Conservation (phyloP, 805 yeast genomes). For the Zygotorulaspora florentina region DNA sequence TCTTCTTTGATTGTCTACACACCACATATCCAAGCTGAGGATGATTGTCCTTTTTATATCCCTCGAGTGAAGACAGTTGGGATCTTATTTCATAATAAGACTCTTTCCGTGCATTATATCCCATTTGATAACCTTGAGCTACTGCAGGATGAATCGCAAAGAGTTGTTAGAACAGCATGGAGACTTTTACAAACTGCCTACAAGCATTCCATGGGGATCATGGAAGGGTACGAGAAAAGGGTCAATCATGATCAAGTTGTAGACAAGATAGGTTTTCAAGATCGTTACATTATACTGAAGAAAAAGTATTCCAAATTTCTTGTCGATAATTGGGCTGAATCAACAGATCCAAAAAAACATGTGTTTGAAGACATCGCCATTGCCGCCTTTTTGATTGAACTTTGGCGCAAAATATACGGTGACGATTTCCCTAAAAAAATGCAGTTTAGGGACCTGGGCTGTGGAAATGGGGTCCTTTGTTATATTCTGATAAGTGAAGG, state of each 20-base stretch:
- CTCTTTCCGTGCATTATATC: constrained; percentile 68
- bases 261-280: constrained; percentile 76
- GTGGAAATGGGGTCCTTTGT: constrained; percentile 89
- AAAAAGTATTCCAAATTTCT: constrained; percentile 72
- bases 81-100: constrained; percentile 45
- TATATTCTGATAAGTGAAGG: constrained; percentile 76
- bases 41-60: constrained; percentile 79
- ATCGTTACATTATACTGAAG: constrained; percentile 72
- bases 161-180: constrained; percentile 78
- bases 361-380: constrained; percentile 95
- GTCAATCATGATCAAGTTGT: constrained; percentile 87
- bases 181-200: constrained; percentile 72
- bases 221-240: constrained; percentile 79
- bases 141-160: constrained; percentile 41
- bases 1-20: constrained; percentile 63
- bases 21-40: constrained; percentile 62
- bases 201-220: constrained; percentile 80
- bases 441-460: constrained; percentile 85
- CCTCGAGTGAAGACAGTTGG: constrained; percentile 83
- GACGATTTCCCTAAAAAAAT: constrained; percentile 34
- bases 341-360: constrained; percentile 91
- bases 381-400: constrained; percentile 87
- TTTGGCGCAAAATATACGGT: constrained; percentile 61
- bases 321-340: constrained; percentile 85
- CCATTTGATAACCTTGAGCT: constrained; percentile 47